These are phyloP conservation scores for Dicorynia guianensis DNA, from an alignment of 306 rosid species.

Conservation along the genomic window DNA sequence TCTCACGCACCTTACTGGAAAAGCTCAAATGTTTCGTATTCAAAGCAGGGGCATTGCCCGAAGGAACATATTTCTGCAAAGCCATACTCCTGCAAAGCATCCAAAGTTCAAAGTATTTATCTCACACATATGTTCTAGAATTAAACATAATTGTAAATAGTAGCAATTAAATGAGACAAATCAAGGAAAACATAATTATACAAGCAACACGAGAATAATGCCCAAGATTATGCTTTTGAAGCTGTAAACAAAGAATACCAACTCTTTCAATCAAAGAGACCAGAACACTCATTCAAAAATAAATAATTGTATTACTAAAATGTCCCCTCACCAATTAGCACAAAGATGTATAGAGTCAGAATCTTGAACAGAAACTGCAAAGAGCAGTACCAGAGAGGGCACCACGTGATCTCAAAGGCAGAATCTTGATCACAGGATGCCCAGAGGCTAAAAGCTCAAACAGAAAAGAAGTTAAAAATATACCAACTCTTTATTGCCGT, in stretches of 20 bases:
- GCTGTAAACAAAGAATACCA: background rate
- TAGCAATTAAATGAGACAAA: conserved; percentile 10
- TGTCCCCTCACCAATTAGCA: too few relatives aligned
- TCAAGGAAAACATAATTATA: conserved; percentile 23
- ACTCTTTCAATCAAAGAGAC: too few relatives aligned
- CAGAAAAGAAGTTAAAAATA: too few relatives aligned
- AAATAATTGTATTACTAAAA: too few relatives aligned
- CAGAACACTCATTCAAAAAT: too few relatives aligned
- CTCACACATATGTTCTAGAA: conserved; percentile 6
- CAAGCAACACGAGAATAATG: conserved; percentile 6
- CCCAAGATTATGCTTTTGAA: conserved; percentile 31
- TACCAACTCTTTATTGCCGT: too few relatives aligned
- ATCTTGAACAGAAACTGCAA: too few relatives aligned
- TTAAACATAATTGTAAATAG: conserved; percentile 5
- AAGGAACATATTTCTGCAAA: conserved; percentile 73
- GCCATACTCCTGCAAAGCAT: conserved; percentile 80
- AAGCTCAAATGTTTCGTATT: conserved; percentile 67
- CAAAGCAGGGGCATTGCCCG: conserved; percentile 70
- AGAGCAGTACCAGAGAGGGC: too few relatives aligned
- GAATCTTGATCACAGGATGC: too few relatives aligned
- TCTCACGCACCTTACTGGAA: conserved; percentile 60
- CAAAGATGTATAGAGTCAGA: too few relatives aligned
- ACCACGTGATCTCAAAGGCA: too few relatives aligned
- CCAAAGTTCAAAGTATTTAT: conserved; percentile 33
- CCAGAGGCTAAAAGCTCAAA: too few relatives aligned